phyloP scores from a whole-genome alignment of 495 filamentous ascomycete genomes.

The Xylaria acuta region DNA sequence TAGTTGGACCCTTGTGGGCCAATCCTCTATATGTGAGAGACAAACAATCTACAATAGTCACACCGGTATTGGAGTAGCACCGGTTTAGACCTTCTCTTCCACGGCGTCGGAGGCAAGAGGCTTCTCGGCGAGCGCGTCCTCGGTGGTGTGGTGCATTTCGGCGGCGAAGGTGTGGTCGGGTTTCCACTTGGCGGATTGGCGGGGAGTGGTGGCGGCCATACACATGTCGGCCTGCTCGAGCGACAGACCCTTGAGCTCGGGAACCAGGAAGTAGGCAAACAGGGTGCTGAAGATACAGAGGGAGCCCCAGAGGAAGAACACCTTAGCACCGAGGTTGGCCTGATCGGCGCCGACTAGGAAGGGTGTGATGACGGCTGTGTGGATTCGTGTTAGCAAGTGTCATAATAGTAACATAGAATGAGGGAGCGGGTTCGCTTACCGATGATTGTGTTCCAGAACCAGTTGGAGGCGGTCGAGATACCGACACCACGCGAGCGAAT shows the following conservation, averaged over 20 bases:
- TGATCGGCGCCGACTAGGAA: constrained; percentile 65
- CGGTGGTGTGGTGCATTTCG: constrained; percentile 54
- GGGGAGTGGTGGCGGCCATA: constrained; percentile 71
- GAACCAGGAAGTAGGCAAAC: constrained; percentile 75
- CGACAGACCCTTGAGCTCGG: constrained; percentile 78
- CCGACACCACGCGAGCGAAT: constrained; percentile 77
- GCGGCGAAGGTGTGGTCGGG: constrained; percentile 68
- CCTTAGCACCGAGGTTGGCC: constrained; percentile 64
- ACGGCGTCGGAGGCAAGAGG: constrained; percentile 26
- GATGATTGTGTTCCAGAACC: constrained; percentile 72
- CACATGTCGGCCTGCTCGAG: constrained; percentile 82
- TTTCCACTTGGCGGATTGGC: constrained; percentile 64
- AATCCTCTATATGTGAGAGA: constrained; percentile 12
- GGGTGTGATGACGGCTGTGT: constrained; percentile 64
- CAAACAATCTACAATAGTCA: constrained; percentile 13
- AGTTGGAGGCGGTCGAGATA: constrained; percentile 77
- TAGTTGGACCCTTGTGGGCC: constrained; percentile 2
- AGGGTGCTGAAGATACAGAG: constrained; percentile 62
- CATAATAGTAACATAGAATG: neutral
- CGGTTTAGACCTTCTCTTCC: constrained; percentile 39
- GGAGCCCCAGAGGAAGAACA: constrained; percentile 74
- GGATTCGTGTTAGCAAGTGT: constrained; percentile 52
- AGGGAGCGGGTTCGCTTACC: constrained; percentile 13
- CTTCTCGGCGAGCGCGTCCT: constrained; percentile 31
- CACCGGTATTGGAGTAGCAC: neutral